phyloP scores from a whole-genome alignment of 768 basidiomycete species.

The Suillus paluster region DNA sequence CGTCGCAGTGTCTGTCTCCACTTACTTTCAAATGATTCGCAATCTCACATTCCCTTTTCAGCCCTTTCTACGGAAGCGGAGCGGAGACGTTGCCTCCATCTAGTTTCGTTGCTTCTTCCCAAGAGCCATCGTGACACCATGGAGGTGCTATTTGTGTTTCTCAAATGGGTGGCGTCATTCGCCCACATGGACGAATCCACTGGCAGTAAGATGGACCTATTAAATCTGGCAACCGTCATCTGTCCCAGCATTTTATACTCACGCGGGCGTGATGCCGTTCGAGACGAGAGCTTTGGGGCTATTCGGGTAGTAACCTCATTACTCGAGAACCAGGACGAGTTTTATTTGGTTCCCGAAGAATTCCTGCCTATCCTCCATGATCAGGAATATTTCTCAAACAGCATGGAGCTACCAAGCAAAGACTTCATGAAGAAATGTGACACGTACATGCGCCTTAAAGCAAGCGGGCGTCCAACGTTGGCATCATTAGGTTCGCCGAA shows the following conservation, averaged over 20 bases:
- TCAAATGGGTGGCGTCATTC: slow-evolving; percentile 99
- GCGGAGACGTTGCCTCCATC: slow-evolving; percentile 81
- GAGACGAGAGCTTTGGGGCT: slow-evolving; percentile 91
- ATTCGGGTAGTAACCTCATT: slow-evolving; percentile 86
- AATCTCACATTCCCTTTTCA: slow-evolving; percentile 13
- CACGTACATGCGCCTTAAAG: slow-evolving; percentile 80
- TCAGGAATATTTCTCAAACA: slow-evolving; percentile 89
- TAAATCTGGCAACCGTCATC: slow-evolving; percentile 95
- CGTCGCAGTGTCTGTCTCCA: slow-evolving; percentile 76
- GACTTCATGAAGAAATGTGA: slow-evolving; percentile 97
- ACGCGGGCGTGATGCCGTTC: slow-evolving; percentile 79
- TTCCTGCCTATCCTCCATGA: slow-evolving; percentile 86
- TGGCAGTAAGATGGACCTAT: slow-evolving; percentile 97
- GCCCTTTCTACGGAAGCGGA: slow-evolving; percentile 82
- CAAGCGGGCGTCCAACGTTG: slow-evolving; percentile 53
- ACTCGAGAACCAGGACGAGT: slow-evolving; percentile 93
- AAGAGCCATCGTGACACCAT: slow-evolving; percentile 95
- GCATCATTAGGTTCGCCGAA: slow-evolving; percentile 33
- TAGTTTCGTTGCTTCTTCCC: slow-evolving; percentile 85
- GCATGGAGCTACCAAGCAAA: slow-evolving; percentile 88
- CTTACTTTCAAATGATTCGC: not conserved
- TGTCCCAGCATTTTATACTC: slow-evolving; percentile 98
- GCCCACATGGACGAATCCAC: slow-evolving; percentile 98
- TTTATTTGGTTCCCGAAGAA: slow-evolving; percentile 93
- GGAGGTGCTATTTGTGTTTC: slow-evolving; percentile 97